Conservation (phyloP, 768 basidiomycete genomes). For the Auriscalpium orientale region DNA sequence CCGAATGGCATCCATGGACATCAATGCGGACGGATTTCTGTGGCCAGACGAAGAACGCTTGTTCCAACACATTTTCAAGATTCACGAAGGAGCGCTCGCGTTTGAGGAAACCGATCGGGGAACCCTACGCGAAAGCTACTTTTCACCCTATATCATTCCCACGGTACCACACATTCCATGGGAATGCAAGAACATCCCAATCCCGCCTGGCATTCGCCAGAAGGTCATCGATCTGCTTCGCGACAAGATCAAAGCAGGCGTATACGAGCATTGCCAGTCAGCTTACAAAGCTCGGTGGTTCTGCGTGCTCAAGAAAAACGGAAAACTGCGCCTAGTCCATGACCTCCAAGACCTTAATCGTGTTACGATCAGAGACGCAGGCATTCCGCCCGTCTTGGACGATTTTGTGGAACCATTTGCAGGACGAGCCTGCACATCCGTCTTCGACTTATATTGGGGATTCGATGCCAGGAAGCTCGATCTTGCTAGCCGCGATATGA, state of each 20-base stretch:
- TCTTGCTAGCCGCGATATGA: neutral
- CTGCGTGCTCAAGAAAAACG: constrained; percentile 25
- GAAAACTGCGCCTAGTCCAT: constrained; percentile 19
- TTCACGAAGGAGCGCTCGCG: neutral
- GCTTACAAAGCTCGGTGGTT: constrained; percentile 36
- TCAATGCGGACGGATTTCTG: neutral
- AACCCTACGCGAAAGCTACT: neutral
- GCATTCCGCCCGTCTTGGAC: constrained; percentile 7
- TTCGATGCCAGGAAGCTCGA: neutral
- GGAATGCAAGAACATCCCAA: neutral
- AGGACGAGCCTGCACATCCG: constrained; percentile 17
- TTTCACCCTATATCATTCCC: neutral
- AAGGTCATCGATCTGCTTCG: neutral
- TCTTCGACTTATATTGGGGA: constrained; percentile 24
- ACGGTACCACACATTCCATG: neutral
- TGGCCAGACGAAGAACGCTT: neutral
- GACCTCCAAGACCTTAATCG: constrained; percentile 20
- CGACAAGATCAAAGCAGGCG: neutral
- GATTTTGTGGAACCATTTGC: constrained; percentile 14
- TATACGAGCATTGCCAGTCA: constrained; percentile 30
- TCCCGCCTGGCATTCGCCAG: neutral
- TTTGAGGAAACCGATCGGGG: neutral
- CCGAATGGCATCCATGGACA: neutral
- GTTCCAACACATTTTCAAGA: neutral
- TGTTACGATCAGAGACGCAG: neutral